Base-by-base conservation (phyloP, 2,329 filamentous ascomycete genomes). In the Sporothrix variecibatus region DNA sequence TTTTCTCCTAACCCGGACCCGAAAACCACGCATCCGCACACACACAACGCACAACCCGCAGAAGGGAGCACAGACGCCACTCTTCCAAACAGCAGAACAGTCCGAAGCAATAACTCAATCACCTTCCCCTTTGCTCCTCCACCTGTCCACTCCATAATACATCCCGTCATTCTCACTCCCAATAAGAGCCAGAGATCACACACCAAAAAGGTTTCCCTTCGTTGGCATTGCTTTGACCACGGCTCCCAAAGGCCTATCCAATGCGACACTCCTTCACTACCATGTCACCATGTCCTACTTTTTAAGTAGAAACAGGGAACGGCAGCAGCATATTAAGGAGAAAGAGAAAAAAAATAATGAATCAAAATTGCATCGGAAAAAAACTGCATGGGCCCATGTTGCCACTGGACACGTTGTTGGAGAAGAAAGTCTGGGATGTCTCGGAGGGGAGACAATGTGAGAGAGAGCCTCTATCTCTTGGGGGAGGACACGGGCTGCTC, bases 401-500 rank as follows among this genome's bases (percentile, higher is more conserved):
- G n/a, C 23, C 62, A 46, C 62, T 31, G 65, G 43, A 31, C 65
- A 23, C 12, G 43, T 46, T 31, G 43, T 8, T 20, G 43, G 26
- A n/a, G 26, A 68, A 9, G 26, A 51, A 51, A 51, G 38, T 43
- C 40, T 34, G 65, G 65, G 43, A 51, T 28, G 51, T 20, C 15
- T 58, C 9, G 51, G 11, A 60, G 34, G 20, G 23, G n/a, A 28
- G 23, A 67, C 38, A 40, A 67, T 7, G 49, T 51, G 9, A 9
- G 12, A 23, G 12, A 40, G 9, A 56, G 28, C 20, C n/a, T n/a
- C 12, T 56, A 12, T 40, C 23, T 43, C 17, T 70, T 15, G 34
- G 38, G 65, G 34, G 68, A 71, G 51, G 31, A 43, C 68, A 15
- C 34, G 68, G 68, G 12, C 68, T 71, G 51, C 53, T 46, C 34